A percentile compares a stretch with the other conserved stretches of the same genome.
phyloP scores from a whole-genome alignment of 148 eudicot genomes.

The Fallopia convolvulus region DNA sequence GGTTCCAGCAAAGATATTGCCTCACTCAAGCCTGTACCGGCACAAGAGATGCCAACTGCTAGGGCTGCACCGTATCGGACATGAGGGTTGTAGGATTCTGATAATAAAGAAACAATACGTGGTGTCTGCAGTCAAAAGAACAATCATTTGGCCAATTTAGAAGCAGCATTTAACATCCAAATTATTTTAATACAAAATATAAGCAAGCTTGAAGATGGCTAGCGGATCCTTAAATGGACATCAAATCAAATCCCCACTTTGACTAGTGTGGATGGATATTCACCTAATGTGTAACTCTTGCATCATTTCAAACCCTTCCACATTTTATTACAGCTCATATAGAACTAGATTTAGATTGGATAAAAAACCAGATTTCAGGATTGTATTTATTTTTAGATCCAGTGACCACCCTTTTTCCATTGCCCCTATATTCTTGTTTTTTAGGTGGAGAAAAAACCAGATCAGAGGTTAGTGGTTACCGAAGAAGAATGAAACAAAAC shows the following conservation, averaged over 20 bases:
- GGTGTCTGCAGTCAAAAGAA: constrained; percentile 61
- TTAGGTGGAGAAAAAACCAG: too few relatives aligned
- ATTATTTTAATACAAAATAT: background rate
- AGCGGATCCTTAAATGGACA: background rate
- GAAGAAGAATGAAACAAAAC: too few relatives aligned
- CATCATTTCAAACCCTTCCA: background rate
- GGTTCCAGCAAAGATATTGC: constrained; percentile 97
- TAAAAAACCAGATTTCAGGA: too few relatives aligned
- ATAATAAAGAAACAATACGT: constrained; percentile 78
- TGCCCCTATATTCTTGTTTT: too few relatives aligned
- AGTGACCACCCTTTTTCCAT: too few relatives aligned
- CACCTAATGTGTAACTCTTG: background rate
- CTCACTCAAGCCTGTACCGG: constrained; percentile 93
- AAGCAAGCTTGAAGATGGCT: background rate
- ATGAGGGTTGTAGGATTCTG: constrained; percentile 96
- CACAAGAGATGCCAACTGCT: constrained; percentile 97
- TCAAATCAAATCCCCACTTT: background rate
- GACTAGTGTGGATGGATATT: background rate
- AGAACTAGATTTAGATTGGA: background rate
- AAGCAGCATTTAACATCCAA: background rate
- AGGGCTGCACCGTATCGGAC: constrained; percentile 97
- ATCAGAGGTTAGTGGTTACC: too few relatives aligned
- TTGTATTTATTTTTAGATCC: too few relatives aligned
- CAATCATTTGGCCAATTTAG: background rate
- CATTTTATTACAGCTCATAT: background rate